Percentiles rank a stretch among this genome's conserved stretches.
Evolutionary conservation across 305 asterid genomes (phyloP).

Genomic region (Fraxinus dipetala): DNA sequence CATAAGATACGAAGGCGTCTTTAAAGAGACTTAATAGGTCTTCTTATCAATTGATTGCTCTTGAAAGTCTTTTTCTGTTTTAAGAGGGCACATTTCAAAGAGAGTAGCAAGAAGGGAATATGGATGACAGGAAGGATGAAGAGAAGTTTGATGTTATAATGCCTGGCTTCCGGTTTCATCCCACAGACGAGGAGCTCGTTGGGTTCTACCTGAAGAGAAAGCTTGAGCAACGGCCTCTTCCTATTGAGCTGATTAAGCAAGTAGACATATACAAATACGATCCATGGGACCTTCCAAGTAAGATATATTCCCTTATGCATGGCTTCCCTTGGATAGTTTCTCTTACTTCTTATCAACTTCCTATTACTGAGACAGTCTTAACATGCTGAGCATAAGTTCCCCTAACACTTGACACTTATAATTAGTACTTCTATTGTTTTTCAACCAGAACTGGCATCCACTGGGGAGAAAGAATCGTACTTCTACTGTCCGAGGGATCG

Average conservation of each 20-base stretch:
- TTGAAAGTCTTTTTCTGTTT: neutral
- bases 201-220: conserved; percentile 26
- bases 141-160: conserved; percentile 10
- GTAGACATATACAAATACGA: conserved; percentile 28
- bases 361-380: neutral
- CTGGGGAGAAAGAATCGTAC: conserved; percentile 28
- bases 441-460: conserved; percentile 2
- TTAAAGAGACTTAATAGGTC: neutral
- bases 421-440: neutral
- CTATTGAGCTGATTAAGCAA: conserved; percentile 20
- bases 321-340: neutral
- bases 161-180: conserved; percentile 32
- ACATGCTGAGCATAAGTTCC: neutral
- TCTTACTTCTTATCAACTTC: neutral
- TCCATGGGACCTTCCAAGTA: conserved; percentile 37
- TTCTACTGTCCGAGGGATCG: conserved; percentile 30
- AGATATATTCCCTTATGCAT: conserved; percentile 2
- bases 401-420: neutral
- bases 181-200: conserved; percentile 30
- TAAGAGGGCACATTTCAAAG: neutral
- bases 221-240: conserved; percentile 14
- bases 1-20: neutral
- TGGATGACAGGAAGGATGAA: neutral
- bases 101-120: neutral
- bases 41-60: neutral